Conservation (phyloP, 208 protist species). For the Naegleria fowleri region DNA sequence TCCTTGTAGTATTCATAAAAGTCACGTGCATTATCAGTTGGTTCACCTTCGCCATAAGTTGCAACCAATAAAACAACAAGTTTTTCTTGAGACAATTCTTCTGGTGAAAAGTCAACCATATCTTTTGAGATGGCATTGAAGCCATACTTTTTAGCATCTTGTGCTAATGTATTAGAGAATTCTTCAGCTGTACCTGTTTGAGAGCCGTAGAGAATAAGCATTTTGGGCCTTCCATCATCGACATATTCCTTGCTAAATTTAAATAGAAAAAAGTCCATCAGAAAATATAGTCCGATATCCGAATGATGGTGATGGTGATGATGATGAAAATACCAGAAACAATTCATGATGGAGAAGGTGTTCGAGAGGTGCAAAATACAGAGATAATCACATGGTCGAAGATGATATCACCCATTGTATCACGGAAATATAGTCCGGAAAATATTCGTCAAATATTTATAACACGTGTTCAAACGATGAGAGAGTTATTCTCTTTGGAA, state of each 20-base stretch:
- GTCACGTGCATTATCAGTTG: slow-evolving; percentile 63
- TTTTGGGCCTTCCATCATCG: neutral
- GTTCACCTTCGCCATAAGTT: slow-evolving; percentile 73
- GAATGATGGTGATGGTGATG: too few species aligned
- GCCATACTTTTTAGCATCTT: slow-evolving; percentile 51
- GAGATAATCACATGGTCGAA: too few species aligned
- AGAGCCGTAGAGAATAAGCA: slow-evolving; percentile 57
- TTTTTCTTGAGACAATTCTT: slow-evolving; percentile 32
- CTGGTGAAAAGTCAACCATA: slow-evolving; percentile 46
- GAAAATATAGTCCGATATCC: too few species aligned
- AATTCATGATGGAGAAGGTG: too few species aligned
- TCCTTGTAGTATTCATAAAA: slow-evolving; percentile 53
- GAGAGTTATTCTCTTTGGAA: neutral
- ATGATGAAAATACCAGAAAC: too few species aligned
- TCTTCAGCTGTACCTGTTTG: slow-evolving; percentile 73
- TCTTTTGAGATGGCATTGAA: slow-evolving; percentile 50
- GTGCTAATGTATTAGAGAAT: slow-evolving; percentile 52
- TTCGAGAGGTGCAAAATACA: too few species aligned
- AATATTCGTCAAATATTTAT: too few species aligned
- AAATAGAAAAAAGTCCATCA: neutral
- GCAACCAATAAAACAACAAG: slow-evolving; percentile 60
- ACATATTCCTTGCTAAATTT: neutral
- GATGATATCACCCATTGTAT: too few species aligned
- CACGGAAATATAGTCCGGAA: too few species aligned
- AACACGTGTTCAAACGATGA: too few species aligned